Base-by-base conservation (phyloP, 345 rosid species). In the Hibiscus tridactylites region DNA sequence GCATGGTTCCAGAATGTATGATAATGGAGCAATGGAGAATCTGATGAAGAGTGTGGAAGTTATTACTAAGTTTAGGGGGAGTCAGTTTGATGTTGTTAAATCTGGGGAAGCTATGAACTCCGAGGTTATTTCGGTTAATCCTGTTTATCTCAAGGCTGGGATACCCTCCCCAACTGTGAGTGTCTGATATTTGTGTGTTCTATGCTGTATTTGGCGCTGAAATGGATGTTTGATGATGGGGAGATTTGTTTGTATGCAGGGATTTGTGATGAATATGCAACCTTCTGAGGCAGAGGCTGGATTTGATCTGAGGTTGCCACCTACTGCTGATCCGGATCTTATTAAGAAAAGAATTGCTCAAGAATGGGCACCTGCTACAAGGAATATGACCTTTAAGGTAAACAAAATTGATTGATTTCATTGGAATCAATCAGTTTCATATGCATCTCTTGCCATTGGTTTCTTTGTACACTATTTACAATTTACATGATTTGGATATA, bases 201-300 rank as follows among this genome's bases (percentile, higher is more conserved):
- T 58, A 42, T 21, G 7, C 1, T 6, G 44, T 47, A 26, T 47
- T 47, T 24, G 26, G 3, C 26, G 35, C 37, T 15, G 13, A 35
- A 58, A 46, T n/a, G 6, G 17, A 49, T 9, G 39, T 62, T 50
- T 46, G 52, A 29, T 56, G 53, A 29, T 37, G 19, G 44, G 33
- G 54, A 39, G n/a, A 56, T 17, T 35, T 66, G 33, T 62, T 46
- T 73, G 31, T 61, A 56, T 75, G 61, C 46, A 89, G 96, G 99
- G 97, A 2, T 91, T 84, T 84, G 91, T 89, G 67, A 95, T 95
- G 93, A 95, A 91, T 80, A 74, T 91, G 93, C 97, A 91, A 52
- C 97, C 96, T 63, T 90, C 97, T 1, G 97, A 88, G 19, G 97
- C 96, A n/a, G 93, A 88, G 83, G 97, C 97, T 26, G 97, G 99